Evolutionary conservation across 106 monocot species (phyloP).

Genomic region (Allium fistulosum): DNA sequence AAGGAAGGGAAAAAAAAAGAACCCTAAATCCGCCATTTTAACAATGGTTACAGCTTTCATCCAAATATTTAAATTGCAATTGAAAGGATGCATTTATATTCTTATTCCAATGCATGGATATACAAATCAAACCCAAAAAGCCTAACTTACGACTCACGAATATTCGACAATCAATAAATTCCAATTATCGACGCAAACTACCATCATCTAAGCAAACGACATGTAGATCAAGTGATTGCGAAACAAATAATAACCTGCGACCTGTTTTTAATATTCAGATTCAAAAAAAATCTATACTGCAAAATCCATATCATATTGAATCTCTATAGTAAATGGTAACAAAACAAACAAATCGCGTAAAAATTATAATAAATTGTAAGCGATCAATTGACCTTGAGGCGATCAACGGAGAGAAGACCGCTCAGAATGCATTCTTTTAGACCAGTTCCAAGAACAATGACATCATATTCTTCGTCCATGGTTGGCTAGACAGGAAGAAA

Average conservation of each 20-base stretch:
- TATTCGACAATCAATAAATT: too few species aligned
- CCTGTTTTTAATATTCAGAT: background rate
- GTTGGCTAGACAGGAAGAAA: constrained; percentile 4
- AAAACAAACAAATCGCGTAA: background rate
- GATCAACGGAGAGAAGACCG: constrained; percentile 82
- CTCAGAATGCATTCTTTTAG: constrained; percentile 87
- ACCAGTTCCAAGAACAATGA: constrained; percentile 72
- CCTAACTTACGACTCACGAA: too few species aligned
- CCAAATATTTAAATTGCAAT: too few species aligned
- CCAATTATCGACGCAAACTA: too few species aligned
- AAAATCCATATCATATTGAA: background rate
- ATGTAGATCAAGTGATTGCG: background rate
- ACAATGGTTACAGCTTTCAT: too few species aligned
- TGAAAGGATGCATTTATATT: too few species aligned
- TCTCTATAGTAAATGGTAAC: background rate
- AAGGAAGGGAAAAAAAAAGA: too few species aligned
- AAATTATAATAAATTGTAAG: background rate
- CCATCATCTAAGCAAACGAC: background rate
- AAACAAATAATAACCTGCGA: background rate
- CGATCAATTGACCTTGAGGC: constrained; percentile 58
- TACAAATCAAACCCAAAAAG: too few species aligned
- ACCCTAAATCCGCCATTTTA: too few species aligned
- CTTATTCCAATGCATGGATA: too few species aligned
- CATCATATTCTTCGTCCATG: constrained; percentile 84
- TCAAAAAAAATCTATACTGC: background rate